These are phyloP conservation scores for Hibiscus tridactylites DNA, from an alignment of 345 rosid species.

Conservation along the genomic window DNA sequence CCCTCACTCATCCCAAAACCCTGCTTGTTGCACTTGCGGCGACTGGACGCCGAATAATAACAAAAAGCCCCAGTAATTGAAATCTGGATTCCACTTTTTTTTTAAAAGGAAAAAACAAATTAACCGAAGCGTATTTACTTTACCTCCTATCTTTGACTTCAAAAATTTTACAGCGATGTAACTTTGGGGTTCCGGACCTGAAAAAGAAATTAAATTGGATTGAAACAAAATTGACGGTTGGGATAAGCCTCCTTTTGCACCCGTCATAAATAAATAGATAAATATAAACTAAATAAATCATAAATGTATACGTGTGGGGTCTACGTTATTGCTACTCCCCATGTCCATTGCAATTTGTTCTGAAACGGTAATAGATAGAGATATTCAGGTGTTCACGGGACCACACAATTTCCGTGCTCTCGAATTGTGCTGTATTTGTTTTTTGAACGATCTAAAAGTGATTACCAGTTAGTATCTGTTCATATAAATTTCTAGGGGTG, in stretches of 20 bases:
- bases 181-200: not conserved
- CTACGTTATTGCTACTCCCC: not conserved
- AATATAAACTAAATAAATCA: not conserved
- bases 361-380: not conserved
- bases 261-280: not conserved
- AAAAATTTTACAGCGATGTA: not conserved
- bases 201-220: not conserved
- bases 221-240: not conserved
- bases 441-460: too few species aligned
- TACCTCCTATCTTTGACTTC: not conserved
- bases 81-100: not conserved
- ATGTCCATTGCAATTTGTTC: not conserved
- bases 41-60: slow-evolving; percentile 3
- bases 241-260: not conserved
- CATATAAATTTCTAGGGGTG: too few species aligned
- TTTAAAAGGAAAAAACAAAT: not conserved
- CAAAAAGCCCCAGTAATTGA: not conserved
- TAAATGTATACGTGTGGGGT: not conserved
- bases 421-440: too few species aligned
- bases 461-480: too few species aligned
- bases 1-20: not conserved
- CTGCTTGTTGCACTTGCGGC: not conserved
- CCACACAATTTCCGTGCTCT: not conserved
- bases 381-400: not conserved
- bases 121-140: not conserved